These are phyloP conservation scores for Sequoiadendron giganteum DNA, from an alignment of 75 land plant species.

Conservation along the genomic window DNA sequence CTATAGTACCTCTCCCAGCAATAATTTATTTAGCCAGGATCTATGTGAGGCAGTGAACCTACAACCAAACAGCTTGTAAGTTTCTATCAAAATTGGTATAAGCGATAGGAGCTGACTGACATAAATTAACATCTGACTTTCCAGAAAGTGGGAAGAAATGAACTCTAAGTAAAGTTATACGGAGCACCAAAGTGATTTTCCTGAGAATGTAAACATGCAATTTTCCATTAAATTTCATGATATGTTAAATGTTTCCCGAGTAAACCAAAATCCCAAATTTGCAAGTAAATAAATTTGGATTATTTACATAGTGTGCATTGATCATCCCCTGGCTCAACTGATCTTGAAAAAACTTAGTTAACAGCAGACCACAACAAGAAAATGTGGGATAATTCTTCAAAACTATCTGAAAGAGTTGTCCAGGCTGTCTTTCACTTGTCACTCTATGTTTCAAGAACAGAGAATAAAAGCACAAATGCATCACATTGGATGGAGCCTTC, in stretches of 20 bases:
- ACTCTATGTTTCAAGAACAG: not conserved
- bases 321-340: not conserved
- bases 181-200: not conserved
- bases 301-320: not conserved
- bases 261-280: not conserved
- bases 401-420: not conserved
- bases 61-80: slow-evolving; percentile 4
- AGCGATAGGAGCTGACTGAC: not conserved
- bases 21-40: not conserved
- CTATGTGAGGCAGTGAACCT: not conserved
- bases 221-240: not conserved
- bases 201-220: not conserved
- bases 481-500: not conserved
- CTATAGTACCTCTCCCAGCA: not conserved
- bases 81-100: not conserved
- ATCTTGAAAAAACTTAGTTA: not conserved
- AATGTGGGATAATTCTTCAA: not conserved
- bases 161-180: not conserved
- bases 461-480: not conserved
- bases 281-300: not conserved
- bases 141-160: not conserved
- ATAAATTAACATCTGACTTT: slow-evolving; percentile 1
- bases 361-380: not conserved
- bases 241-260: not conserved
- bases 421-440: not conserved